These are phyloP conservation scores for Carpinus fangiana DNA, from an alignment of 306 rosid species.

Conservation along the genomic window DNA sequence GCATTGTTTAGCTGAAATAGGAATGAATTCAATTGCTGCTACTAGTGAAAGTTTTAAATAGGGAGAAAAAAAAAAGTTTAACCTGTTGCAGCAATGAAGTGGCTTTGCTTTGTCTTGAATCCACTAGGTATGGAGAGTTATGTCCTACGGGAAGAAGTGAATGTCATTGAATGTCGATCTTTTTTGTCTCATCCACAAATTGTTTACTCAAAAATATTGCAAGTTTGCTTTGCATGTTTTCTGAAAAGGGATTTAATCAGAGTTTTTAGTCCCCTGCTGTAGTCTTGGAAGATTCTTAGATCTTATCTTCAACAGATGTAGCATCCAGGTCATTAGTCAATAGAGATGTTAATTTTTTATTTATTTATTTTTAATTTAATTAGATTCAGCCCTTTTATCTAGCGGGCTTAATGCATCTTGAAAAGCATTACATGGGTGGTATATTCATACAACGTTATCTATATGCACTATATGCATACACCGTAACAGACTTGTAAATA, in stretches of 20 bases:
- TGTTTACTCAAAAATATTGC: neutral
- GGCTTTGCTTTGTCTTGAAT: neutral
- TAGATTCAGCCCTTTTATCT: conserved; percentile 6
- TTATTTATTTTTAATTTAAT: neutral
- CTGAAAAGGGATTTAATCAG: neutral
- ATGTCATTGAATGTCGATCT: neutral
- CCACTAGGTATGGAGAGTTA: neutral
- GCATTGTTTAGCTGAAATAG: neutral
- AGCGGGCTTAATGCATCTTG: conserved; percentile 18
- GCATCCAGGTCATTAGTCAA: neutral
- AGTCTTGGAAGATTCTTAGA: neutral
- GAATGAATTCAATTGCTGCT: neutral
- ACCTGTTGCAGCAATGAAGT: neutral
- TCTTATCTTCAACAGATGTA: neutral
- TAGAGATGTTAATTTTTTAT: neutral
- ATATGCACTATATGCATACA: conserved; percentile 7
- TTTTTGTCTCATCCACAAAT: too few species aligned
- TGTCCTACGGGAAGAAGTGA: neutral
- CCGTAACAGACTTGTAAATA: neutral
- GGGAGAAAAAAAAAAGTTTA: neutral
- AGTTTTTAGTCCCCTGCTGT: neutral
- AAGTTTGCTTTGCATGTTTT: neutral
- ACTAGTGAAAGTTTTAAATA: neutral
- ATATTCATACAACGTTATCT: conserved; percentile 1
- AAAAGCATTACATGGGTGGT: conserved; percentile 7